phyloP scores from a whole-genome alignment of 441 rosid genomes.

The Breynia disticha region DNA sequence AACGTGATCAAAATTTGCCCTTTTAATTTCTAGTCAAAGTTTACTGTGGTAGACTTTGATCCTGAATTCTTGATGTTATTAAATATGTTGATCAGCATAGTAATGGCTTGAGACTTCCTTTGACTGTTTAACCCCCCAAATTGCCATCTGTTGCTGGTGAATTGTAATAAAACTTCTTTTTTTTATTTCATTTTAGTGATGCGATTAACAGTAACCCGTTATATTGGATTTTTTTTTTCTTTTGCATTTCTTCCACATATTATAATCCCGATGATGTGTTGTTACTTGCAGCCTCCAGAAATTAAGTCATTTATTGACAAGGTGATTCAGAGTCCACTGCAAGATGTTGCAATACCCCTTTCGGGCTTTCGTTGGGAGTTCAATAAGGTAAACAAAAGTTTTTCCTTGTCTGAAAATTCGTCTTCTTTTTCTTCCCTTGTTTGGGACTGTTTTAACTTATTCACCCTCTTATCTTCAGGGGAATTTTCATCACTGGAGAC shows the following conservation, averaged over 20 bases:
- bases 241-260: not conserved
- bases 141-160: too few relatives aligned
- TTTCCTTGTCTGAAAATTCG: not conserved
- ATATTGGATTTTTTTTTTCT: not conserved
- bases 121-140: too few relatives aligned
- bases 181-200: not conserved
- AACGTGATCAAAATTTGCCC: too few relatives aligned
- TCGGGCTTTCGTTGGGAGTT: conserved; percentile 96
- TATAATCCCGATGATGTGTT: conserved; percentile 11
- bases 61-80: too few relatives aligned
- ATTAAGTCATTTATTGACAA: conserved; percentile 84
- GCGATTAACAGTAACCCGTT: too few relatives aligned
- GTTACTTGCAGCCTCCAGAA: conserved; percentile 67
- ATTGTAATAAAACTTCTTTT: too few relatives aligned
- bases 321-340: conserved; percentile 94
- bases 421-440: not conserved
- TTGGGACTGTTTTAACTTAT: conserved; percentile 17
- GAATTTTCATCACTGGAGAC: conserved; percentile 98
- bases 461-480: conserved; percentile 49
- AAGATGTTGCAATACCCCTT: conserved; percentile 94
- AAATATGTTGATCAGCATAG: too few relatives aligned
- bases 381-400: conserved; percentile 51
- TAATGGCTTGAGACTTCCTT: too few relatives aligned
- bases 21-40: too few relatives aligned
- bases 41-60: too few relatives aligned